Percentiles rank a stretch among this genome's conserved stretches.
phyloP scores from a whole-genome alignment of 2,329 filamentous ascomycete genomes.

The Didymella keratinophila region DNA sequence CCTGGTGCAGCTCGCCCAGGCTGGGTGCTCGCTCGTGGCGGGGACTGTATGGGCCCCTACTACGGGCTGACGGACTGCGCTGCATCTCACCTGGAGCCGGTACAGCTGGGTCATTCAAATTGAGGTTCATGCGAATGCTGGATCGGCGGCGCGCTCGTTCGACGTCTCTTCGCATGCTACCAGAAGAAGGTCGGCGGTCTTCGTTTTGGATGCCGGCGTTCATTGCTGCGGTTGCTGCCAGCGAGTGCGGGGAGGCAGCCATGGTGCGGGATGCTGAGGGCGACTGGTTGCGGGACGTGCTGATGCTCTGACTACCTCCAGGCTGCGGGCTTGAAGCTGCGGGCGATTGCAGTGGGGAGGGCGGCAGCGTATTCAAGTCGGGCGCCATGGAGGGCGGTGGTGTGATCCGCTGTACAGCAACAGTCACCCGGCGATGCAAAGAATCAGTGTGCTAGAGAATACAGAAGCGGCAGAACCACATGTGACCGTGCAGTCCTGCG shows the following conservation, averaged over 20 bases:
- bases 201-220: slow-evolving; percentile 78
- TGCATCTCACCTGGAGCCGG: slow-evolving; percentile 75
- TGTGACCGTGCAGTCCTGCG: slow-evolving; percentile 9
- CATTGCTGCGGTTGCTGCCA: slow-evolving; percentile 78
- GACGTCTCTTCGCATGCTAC: slow-evolving; percentile 55
- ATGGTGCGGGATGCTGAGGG: slow-evolving; percentile 52
- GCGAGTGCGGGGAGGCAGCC: slow-evolving; percentile 71
- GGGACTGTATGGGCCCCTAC: slow-evolving; percentile 31
- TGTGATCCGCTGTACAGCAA: slow-evolving; percentile 14
- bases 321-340: slow-evolving; percentile 32
- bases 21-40: slow-evolving; percentile 74
- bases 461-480: slow-evolving; percentile 5
- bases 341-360: slow-evolving; percentile 54
- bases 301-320: not conserved
- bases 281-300: slow-evolving; percentile 32
- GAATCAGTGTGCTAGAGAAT: not conserved
- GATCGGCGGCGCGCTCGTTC: slow-evolving; percentile 68
- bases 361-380: slow-evolving; percentile 67
- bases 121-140: slow-evolving; percentile 75
- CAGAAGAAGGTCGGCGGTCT: slow-evolving; percentile 57
- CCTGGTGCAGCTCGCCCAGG: slow-evolving; percentile 78
- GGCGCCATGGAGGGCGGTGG: slow-evolving; percentile 54
- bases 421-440: not conserved
- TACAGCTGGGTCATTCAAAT: slow-evolving; percentile 73
- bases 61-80: slow-evolving; percentile 51